Conservation (phyloP, 2,329 filamentous ascomycete genomes). For the Leptographium wingfieldii region DNA sequence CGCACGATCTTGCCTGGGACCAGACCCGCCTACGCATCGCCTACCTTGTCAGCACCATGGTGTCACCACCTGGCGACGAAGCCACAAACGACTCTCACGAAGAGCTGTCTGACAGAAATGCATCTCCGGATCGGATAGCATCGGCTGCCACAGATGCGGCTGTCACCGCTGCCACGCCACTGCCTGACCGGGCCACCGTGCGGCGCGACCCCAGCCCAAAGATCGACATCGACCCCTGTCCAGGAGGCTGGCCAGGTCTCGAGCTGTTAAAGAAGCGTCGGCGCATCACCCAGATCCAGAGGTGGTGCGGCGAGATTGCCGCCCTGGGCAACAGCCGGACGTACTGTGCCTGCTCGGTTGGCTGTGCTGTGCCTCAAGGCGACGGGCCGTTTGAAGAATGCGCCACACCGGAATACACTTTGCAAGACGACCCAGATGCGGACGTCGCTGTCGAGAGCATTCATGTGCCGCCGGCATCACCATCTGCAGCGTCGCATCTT, state of each 20-base stretch:
- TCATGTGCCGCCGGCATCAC: not conserved
- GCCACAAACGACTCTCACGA: not conserved
- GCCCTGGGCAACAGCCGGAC: slow-evolving; percentile 14
- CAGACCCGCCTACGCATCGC: slow-evolving; percentile 14
- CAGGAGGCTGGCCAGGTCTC: slow-evolving; percentile 8
- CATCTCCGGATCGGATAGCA: not conserved
- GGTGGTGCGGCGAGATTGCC: slow-evolving; percentile 38
- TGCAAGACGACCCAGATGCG: not conserved
- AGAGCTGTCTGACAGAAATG: no score
- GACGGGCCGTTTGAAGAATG: not conserved
- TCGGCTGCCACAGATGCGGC: not conserved
- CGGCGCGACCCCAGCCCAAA: not conserved
- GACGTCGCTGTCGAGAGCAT: not conserved
- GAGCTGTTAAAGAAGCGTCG: slow-evolving; percentile 8
- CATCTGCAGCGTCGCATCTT: not conserved
- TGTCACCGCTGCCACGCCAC: not conserved
- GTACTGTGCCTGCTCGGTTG: slow-evolving; percentile 20
- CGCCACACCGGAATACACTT: not conserved
- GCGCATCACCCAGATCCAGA: slow-evolving; percentile 27
- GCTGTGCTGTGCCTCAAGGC: not conserved
- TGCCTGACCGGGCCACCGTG: not conserved
- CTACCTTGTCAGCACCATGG: slow-evolving; percentile 14
- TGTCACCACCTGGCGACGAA: not conserved
- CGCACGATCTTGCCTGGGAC: slow-evolving; percentile 17
- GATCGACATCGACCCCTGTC: not conserved